phyloP scores from a whole-genome alignment of 2,329 filamentous ascomycete species.

The Pseudocercospora pini-densiflorae region DNA sequence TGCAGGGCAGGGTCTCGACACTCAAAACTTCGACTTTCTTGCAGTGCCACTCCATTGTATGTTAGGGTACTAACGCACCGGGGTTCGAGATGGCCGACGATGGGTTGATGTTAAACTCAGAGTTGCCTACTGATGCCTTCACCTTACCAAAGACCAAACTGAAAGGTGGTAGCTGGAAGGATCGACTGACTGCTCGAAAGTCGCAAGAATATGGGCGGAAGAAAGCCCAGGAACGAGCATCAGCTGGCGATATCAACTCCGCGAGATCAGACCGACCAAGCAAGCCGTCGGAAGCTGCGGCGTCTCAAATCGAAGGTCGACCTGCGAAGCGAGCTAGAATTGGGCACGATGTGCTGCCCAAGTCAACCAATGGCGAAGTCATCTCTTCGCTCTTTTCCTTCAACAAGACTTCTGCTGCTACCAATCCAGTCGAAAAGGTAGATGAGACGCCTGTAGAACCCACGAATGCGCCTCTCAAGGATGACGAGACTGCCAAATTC shows the following conservation, averaged over 20 bases:
- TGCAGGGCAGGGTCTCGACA: neutral
- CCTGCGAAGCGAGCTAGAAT: constrained; percentile 29
- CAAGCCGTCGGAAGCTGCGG: neutral
- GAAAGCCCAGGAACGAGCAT: constrained; percentile 39
- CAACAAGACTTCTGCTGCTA: constrained; percentile 71
- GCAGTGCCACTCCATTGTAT: neutral
- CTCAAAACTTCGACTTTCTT: constrained; percentile 4
- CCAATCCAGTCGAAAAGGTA: constrained; percentile 36
- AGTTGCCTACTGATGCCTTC: constrained; percentile 68
- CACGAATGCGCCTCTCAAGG: constrained; percentile 82
- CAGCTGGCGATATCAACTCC: neutral
- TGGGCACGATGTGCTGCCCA: constrained; percentile 23
- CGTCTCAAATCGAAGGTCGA: constrained; percentile 8
- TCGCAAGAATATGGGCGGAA: constrained; percentile 60
- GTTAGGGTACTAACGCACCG: neutral
- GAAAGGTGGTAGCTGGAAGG: constrained; percentile 92
- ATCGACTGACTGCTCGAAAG: constrained; percentile 80
- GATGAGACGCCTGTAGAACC: constrained; percentile 65
- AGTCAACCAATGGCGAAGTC: constrained; percentile 49
- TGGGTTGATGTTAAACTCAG: constrained; percentile 93
- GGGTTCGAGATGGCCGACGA: constrained; percentile 80
- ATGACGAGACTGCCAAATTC: constrained; percentile 83
- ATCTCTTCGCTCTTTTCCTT: constrained; percentile 92
- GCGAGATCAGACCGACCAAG: neutral
- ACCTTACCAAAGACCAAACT: constrained; percentile 67